Evolutionary conservation across 352 stramenopile genomes (phyloP), one percentile per base, ranked within the genome.

Genomic region (Phytophthora fragariaefolia): DNA sequence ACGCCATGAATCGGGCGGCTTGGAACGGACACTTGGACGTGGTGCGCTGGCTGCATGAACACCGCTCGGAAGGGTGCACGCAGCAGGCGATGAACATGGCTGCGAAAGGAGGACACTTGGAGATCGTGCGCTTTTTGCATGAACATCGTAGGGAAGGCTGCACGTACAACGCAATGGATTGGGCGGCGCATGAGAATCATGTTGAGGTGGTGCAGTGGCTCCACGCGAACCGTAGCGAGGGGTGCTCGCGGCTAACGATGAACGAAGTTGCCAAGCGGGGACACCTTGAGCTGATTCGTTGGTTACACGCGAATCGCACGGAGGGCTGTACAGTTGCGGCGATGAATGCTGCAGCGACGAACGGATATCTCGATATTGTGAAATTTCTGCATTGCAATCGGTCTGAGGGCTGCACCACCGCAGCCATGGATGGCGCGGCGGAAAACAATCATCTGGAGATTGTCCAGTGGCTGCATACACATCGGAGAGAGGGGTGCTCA

Each of bases 141-240:
- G 27, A 71, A 15, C 23, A 76, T 10, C 54, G 73, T 1, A 63
- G 9, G 15, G 73, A 72, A 71, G 69, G 69, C 1, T 80, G 73
- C 18, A 74, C 69, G 7, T 75, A 76, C 22, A 73, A 71, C 4
- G 73, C 73, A 28, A 77, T 80, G 73, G 57, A 76, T 38, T 72
- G 66, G 36, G 73, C 69, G 15, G 69, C 69, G 10, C 43, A 68
- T 2, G 50, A 57, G 10, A 64, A 70, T 23, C 66, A 75, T 13
- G 49, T 77, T 26, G 57, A 80, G 0, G 52, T 75, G 7, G 63
- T 80, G 6, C 27, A 75, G 18, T 80, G 61, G 57, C 57, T 80
- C 1, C 63, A 77, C 30, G 12, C 22, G 18, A 68, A 75, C 53
- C 59, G 73, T 2, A 56, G 17, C 4, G 73, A 80, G 71, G 69